These are phyloP conservation scores for Bryum argenteum DNA, from an alignment of 225 moss, liverwort and hornwort genomes.

Conservation along the genomic window DNA sequence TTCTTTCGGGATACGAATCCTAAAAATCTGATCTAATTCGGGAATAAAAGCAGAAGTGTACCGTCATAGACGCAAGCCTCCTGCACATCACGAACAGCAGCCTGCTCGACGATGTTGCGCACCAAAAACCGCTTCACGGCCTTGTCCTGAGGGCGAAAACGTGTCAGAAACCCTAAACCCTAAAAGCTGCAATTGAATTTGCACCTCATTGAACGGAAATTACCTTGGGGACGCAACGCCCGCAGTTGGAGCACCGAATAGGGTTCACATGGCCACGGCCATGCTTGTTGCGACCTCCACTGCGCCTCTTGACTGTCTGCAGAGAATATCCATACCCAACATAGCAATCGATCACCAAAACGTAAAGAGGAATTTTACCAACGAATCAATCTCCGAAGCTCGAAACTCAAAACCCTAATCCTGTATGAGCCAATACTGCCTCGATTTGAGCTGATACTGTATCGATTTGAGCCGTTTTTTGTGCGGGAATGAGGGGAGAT, in stretches of 20 bases:
- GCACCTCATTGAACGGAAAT: background rate
- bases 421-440: background rate
- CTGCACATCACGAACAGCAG: conserved; percentile 93
- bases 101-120: conserved; percentile 93
- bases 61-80: conserved; percentile 95
- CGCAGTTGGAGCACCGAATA: conserved; percentile 94
- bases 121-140: conserved; percentile 94
- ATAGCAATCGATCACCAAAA: background rate
- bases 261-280: conserved; percentile 98
- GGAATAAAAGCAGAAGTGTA: conserved; percentile 6
- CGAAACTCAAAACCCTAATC: conserved; percentile 19
- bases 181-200: background rate
- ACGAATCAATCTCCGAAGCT: background rate
- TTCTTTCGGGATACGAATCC: background rate
- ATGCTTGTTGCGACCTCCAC: conserved; percentile 97
- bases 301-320: conserved; percentile 89
- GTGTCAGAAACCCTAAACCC: conserved; percentile 20
- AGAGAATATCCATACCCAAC: conserved; percentile 9
- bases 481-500: background rate
- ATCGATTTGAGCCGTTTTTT: background rate
- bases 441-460: background rate
- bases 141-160: conserved; percentile 60
- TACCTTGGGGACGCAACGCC: conserved; percentile 94
- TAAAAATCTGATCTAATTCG: background rate
- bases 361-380: background rate